phyloP scores from a whole-genome alignment of 768 basidiomycete species.

The Lepiota brunneoincarnata region DNA sequence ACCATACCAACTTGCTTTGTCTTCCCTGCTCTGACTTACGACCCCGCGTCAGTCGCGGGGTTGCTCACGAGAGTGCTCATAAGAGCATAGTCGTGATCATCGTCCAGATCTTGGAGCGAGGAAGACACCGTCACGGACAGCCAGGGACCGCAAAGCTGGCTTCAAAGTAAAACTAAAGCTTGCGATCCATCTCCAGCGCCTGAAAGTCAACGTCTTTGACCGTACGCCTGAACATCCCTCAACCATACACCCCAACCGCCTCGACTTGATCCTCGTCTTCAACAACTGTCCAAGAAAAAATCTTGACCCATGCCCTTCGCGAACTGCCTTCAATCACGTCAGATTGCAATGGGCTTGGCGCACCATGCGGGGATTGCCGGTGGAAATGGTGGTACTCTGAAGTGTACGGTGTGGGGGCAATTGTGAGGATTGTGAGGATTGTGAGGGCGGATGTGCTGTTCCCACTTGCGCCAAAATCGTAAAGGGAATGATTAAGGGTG shows the following conservation, averaged over 20 bases:
- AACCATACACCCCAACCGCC: constrained; percentile 83
- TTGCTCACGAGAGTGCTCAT: constrained; percentile 90
- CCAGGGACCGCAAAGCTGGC: constrained; percentile 87
- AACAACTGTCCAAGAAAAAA: constrained; percentile 76
- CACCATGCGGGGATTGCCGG: constrained; percentile 66
- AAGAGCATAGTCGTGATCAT: constrained; percentile 91
- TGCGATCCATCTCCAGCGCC: not conserved
- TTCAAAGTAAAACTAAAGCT: constrained; percentile 70
- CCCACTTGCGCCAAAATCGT: constrained; percentile 76
- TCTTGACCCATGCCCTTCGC: constrained; percentile 72
- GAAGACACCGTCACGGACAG: constrained; percentile 90
- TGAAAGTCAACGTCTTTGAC: constrained; percentile 66
- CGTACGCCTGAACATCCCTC: constrained; percentile 83
- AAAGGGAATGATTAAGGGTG: constrained; percentile 76
- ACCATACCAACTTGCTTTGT: constrained; percentile 17
- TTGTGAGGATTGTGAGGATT: constrained; percentile 82
- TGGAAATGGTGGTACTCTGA: constrained; percentile 78
- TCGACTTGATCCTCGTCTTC: constrained; percentile 86
- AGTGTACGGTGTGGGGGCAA: constrained; percentile 76
- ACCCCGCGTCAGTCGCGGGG: constrained; percentile 51
- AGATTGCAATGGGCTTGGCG: constrained; percentile 73
- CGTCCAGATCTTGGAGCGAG: constrained; percentile 86
- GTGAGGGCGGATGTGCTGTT: constrained; percentile 80
- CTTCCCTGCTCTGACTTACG: not conserved
- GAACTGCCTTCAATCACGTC: constrained; percentile 54